Conservation (phyloP, 805 yeast species). For the Phaffomyces thermotolerans region DNA sequence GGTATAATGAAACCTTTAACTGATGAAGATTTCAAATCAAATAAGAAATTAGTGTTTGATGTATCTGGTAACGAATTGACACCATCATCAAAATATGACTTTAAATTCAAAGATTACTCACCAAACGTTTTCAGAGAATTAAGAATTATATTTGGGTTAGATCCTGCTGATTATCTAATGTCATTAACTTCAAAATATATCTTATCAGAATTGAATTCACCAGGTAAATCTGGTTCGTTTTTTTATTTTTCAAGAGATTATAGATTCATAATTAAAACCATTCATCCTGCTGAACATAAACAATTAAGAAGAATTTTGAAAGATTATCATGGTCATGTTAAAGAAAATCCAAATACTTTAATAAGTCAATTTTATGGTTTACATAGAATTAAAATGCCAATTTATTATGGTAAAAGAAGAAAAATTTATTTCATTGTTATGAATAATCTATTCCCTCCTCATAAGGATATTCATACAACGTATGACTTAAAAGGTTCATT, state of each 20-base stretch:
- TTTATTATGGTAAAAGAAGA: constrained; percentile 37
- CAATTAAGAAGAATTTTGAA: constrained; percentile 67
- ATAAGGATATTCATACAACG: constrained; percentile 73
- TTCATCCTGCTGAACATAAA: constrained; percentile 87
- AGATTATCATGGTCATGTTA: constrained; percentile 76
- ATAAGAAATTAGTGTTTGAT: constrained; percentile 81
- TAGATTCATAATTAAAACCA: constrained; percentile 90
- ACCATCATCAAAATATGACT: constrained; percentile 91
- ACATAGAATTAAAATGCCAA: constrained; percentile 87
- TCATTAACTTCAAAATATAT: constrained; percentile 91
- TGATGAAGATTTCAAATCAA: constrained; percentile 61
- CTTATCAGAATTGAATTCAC: constrained; percentile 85
- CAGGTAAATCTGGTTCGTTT: constrained; percentile 95
- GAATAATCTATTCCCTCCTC: constrained; percentile 96
- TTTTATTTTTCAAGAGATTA: constrained; percentile 93
- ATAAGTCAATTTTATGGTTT: constrained; percentile 95
- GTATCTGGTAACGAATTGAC: constrained; percentile 81
- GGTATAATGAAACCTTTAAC: constrained; percentile 71
- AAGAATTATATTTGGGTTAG: constrained; percentile 73
- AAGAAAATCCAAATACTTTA: constrained; percentile 77
- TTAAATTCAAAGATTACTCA: constrained; percentile 92
- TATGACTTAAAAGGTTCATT: constrained; percentile 93
- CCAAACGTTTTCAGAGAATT: constrained; percentile 91
- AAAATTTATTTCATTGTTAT: constrained; percentile 91
- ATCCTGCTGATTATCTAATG: constrained; percentile 91